Evolutionary conservation across 345 rosid genomes (phyloP).

Genomic region (Boechera divaricarpa): DNA sequence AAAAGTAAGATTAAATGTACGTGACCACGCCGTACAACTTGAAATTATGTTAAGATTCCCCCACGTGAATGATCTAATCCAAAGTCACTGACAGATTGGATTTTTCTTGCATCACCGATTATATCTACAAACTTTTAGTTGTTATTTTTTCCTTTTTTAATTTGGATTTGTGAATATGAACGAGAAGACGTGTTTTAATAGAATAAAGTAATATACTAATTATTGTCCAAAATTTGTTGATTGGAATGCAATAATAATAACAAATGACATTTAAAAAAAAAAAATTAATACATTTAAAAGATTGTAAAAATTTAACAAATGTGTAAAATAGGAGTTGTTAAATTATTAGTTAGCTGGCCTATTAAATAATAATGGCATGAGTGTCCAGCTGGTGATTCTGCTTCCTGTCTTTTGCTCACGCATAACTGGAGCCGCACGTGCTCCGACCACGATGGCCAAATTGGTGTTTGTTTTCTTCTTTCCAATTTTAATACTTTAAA

Average conservation of each 20-base stretch:
- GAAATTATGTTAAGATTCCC: constrained; percentile 28
- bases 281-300: background rate
- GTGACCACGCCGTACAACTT: constrained; percentile 40
- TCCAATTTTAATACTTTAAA: background rate
- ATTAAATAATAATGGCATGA: background rate
- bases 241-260: constrained; percentile 4
- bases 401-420: constrained; percentile 47
- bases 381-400: constrained; percentile 39
- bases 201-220: background rate
- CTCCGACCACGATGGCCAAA: constrained; percentile 32
- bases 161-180: constrained; percentile 23
- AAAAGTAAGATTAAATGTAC: constrained; percentile 39
- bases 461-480: background rate
- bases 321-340: constrained; percentile 2
- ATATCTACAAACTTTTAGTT: background rate
- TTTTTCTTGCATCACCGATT: constrained; percentile 12
- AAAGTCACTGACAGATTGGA: constrained; percentile 40
- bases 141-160: background rate
- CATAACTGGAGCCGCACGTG: constrained; percentile 60
- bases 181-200: constrained; percentile 10
- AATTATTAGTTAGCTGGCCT: constrained; percentile 14
- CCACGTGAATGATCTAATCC: constrained; percentile 46
- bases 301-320: background rate
- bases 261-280: background rate
- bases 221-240: background rate